These are phyloP conservation scores for Cadophora sp. DNA, from an alignment of 2,329 filamentous ascomycete genomes.

Conservation along the genomic window DNA sequence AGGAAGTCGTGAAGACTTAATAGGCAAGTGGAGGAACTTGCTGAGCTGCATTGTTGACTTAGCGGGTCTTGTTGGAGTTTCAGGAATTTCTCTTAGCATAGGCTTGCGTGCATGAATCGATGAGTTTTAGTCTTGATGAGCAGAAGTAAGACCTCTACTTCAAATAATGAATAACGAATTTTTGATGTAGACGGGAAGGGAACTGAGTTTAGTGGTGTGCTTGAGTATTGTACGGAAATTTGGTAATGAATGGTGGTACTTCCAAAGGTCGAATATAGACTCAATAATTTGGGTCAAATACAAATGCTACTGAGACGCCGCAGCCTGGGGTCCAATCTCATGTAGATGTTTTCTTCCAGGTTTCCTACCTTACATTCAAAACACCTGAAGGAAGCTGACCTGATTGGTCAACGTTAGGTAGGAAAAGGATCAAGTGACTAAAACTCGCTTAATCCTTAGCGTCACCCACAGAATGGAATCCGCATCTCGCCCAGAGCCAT, in stretches of 20 bases:
- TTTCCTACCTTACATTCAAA: not conserved
- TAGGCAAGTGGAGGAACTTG: not conserved
- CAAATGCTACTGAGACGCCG: no score
- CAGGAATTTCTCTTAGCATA: slow-evolving; percentile 4
- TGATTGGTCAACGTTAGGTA: not conserved
- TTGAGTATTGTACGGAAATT: no score
- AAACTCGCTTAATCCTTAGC: slow-evolving; percentile 5
- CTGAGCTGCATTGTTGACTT: not conserved
- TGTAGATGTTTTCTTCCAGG: no score
- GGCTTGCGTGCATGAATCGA: not conserved
- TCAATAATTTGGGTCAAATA: no score
- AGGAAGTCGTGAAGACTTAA: not conserved
- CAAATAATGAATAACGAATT: not conserved
- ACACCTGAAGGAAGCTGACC: not conserved
- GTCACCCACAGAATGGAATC: slow-evolving; percentile 1
- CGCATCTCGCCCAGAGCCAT: not conserved
- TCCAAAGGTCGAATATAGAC: no score
- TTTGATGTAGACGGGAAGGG: no score
- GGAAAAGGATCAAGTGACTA: not conserved
- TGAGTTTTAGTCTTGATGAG: not conserved
- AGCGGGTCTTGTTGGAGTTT: not conserved
- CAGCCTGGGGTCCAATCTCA: no score
- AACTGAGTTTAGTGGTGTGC: no score
- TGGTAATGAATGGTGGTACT: no score
- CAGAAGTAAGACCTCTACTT: not conserved